A percentile compares a stretch with the other conserved stretches of the same genome.
phyloP scores from a whole-genome alignment of 2,329 filamentous ascomycete species.

The Geosmithia morbida region DNA sequence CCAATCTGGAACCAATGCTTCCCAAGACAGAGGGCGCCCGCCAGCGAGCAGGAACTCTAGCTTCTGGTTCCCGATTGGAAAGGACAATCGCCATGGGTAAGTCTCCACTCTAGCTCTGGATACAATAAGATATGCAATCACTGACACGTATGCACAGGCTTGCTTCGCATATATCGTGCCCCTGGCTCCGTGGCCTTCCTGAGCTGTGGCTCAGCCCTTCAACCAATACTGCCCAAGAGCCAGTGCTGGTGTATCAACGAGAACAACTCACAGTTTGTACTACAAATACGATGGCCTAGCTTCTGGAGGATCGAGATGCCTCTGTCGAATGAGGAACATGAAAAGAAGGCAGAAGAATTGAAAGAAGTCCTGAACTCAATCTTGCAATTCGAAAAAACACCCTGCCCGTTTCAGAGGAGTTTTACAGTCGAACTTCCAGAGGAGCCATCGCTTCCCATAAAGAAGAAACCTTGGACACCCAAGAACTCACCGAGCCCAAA shows the following conservation, averaged over 20 bases:
- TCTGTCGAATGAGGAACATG: constrained; percentile 29
- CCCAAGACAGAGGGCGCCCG: constrained; percentile 14
- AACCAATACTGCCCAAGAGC: constrained; percentile 77
- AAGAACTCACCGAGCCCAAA: constrained; percentile 29
- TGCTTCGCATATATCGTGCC: constrained; percentile 72
- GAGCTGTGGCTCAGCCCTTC: constrained; percentile 69
- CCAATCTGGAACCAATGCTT: neutral
- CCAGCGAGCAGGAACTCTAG: constrained; percentile 46
- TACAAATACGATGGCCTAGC: constrained; percentile 68
- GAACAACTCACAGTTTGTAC: constrained; percentile 64
- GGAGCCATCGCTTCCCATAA: constrained; percentile 47
- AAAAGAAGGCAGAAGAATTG: constrained; percentile 48
- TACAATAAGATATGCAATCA: neutral
- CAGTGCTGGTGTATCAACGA: constrained; percentile 92
- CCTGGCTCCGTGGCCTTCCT: constrained; percentile 79
- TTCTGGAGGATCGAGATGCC: constrained; percentile 89
- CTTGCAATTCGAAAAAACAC: constrained; percentile 74
- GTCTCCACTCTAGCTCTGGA: constrained; percentile 7
- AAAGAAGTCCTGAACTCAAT: constrained; percentile 57
- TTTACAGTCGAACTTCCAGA: constrained; percentile 66
- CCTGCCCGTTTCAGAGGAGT: constrained; percentile 67
- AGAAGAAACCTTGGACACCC: constrained; percentile 56
- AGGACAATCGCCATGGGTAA: constrained; percentile 66
- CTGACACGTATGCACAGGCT: constrained; percentile 29
- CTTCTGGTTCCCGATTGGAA: constrained; percentile 65